Evolutionary conservation across 306 rosid genomes (phyloP).

Genomic region (Quercus bicolor): DNA sequence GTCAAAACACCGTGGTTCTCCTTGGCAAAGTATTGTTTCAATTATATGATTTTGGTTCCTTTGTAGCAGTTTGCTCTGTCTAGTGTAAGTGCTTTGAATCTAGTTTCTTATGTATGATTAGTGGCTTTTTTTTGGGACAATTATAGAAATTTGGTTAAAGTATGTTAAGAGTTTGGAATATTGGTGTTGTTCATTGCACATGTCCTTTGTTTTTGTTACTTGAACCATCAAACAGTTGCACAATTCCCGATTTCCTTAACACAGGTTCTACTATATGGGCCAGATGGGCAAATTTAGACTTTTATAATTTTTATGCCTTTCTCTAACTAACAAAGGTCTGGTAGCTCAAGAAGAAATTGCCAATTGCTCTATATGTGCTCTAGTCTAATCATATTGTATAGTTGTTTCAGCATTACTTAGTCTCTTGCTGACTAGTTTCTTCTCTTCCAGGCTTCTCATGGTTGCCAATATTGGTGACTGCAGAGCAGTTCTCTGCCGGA

Average conservation of each 20-base stretch:
- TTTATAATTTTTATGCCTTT: not conserved
- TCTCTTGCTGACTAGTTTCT: not conserved
- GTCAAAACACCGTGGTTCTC: not conserved
- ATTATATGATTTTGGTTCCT: not conserved
- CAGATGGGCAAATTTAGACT: not conserved
- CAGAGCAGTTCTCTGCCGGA: conserved; percentile 88
- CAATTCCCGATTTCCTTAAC: not conserved
- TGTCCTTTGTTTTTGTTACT: not conserved
- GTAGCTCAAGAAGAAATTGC: not conserved
- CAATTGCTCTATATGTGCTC: conserved; percentile 5
- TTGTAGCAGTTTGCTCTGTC: not conserved
- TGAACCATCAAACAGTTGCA: conserved; percentile 5
- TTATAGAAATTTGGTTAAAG: not conserved
- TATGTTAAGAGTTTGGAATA: not conserved
- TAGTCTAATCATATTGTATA: not conserved
- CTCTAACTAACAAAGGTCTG: not conserved
- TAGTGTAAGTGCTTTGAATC: not conserved
- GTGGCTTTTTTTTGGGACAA: not conserved
- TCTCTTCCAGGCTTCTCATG: conserved; percentile 65
- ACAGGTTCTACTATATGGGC: not conserved
- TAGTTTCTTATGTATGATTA: conserved; percentile 8
- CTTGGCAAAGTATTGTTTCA: not conserved
- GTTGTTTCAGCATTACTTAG: not conserved
- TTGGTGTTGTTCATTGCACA: not conserved
- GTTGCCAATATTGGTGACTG: conserved; percentile 98